phyloP scores from a whole-genome alignment of 345 rosid genomes.

The Syzygium jambos region DNA sequence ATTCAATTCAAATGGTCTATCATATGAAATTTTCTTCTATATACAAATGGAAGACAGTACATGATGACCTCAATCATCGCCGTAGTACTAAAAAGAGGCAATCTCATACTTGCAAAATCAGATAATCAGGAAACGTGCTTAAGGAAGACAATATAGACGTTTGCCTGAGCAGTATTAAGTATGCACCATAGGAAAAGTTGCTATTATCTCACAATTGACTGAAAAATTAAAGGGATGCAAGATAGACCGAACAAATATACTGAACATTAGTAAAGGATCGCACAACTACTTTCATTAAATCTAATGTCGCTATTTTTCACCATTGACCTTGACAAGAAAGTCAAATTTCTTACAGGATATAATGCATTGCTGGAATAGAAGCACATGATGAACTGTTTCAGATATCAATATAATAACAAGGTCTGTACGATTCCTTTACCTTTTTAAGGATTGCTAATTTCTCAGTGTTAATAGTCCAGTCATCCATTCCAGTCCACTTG shows the following conservation, averaged over 20 bases:
- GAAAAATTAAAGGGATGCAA: not conserved
- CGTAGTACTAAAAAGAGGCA: not conserved
- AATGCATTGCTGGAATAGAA: not conserved
- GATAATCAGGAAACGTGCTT: not conserved
- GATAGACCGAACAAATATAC: not conserved
- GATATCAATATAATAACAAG: not conserved
- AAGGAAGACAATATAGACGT: not conserved
- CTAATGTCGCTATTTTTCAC: not conserved
- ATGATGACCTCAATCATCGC: not conserved
- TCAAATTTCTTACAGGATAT: not conserved
- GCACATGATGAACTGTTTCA: not conserved
- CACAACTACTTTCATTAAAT: not conserved
- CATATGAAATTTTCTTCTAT: not conserved
- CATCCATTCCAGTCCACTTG: conserved; percentile 42
- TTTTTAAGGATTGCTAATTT: conserved; percentile 20
- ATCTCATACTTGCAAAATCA: not conserved
- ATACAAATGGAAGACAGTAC: not conserved
- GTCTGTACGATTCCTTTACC: conserved; percentile 4
- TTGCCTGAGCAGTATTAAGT: not conserved
- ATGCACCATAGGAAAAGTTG: not conserved
- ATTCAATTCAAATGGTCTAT: not conserved
- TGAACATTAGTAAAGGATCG: not conserved
- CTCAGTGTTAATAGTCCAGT: conserved; percentile 31
- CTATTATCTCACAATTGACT: not conserved
- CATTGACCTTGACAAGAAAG: not conserved